A percentile compares a stretch with the other conserved stretches of the same genome.
Conservation (phyloP, 2,329 filamentous ascomycete genomes). For the Exophiala spinifera region DNA sequence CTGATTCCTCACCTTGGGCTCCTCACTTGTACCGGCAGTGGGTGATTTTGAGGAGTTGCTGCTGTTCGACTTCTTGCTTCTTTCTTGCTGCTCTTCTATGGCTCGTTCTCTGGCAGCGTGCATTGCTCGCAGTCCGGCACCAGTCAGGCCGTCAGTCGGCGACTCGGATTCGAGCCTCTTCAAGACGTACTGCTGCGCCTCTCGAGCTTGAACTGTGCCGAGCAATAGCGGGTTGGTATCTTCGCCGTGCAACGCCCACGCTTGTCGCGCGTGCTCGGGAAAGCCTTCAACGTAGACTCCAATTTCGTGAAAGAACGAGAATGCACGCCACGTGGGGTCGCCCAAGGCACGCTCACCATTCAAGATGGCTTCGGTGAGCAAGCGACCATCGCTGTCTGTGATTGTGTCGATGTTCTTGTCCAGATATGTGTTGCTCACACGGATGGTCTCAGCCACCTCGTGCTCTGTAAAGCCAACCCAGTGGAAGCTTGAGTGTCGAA, state of each 20-base stretch:
- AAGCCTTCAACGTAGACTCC: conserved; percentile 70
- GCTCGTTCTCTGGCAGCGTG: conserved; percentile 27
- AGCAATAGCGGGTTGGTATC: conserved; percentile 50
- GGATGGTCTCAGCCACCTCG: conserved; percentile 63
- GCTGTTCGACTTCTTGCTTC: conserved; percentile 8
- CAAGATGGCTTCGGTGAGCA: conserved; percentile 63
- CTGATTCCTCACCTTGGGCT: conserved; percentile 25
- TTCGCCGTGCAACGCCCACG: conserved; percentile 65
- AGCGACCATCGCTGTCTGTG: conserved; percentile 55
- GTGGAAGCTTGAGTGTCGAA: conserved; percentile 82
- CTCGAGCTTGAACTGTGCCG: conserved; percentile 55
- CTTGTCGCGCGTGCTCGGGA: conserved; percentile 56
- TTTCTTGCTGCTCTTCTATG: conserved; percentile 16
- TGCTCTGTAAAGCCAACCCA: conserved; percentile 66
- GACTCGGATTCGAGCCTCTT: conserved; percentile 36
- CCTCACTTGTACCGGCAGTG: conserved; percentile 13
- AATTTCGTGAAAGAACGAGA: conserved; percentile 72
- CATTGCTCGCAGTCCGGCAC: conserved; percentile 40
- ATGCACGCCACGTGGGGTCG: conserved; percentile 63
- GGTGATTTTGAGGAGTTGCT: conserved; percentile 12
- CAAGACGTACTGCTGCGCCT: conserved; percentile 55
- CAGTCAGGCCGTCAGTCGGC: conserved; percentile 41
- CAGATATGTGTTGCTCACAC: conserved; percentile 67
- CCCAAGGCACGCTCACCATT: conserved; percentile 59
- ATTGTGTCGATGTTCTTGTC: conserved; percentile 59